Conservation (phyloP, 2,329 filamentous ascomycete species). For the Epichloe gansuensis region DNA sequence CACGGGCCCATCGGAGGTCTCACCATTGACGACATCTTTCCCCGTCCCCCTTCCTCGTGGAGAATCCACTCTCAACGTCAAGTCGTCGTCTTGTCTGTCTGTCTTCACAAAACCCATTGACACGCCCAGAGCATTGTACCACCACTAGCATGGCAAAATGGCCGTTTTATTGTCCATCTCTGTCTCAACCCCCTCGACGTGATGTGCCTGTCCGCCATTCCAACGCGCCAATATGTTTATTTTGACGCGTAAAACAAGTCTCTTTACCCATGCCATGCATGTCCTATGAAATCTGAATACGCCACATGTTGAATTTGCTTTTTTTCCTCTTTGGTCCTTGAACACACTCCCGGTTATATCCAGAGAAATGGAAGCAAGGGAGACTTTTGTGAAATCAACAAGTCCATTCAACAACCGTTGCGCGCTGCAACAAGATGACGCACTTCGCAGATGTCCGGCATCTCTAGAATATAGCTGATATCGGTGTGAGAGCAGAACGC, state of each 20-base stretch:
- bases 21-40: not conserved
- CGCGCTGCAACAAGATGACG: slow-evolving; percentile 2
- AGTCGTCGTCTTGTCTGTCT: not conserved
- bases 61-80: not conserved
- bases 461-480: not conserved
- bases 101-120: not conserved
- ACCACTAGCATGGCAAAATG: no score
- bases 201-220: not conserved
- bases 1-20: not conserved
- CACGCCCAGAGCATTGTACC: no score
- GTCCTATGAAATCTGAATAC: no score
- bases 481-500: not conserved
- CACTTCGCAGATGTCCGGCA: slow-evolving; percentile 5
- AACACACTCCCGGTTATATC: not conserved
- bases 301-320: not conserved
- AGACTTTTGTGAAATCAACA: not conserved
- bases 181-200: no score
- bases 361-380: not conserved
- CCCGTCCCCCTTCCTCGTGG: not conserved
- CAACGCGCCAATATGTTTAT: not conserved
- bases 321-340: not conserved
- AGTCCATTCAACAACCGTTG: not conserved
- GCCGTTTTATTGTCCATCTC: no score
- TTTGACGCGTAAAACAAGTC: not conserved
- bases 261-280: not conserved